Base-by-base conservation (phyloP, 441 rosid genomes). In the Bocquillonia castaneifolia region DNA sequence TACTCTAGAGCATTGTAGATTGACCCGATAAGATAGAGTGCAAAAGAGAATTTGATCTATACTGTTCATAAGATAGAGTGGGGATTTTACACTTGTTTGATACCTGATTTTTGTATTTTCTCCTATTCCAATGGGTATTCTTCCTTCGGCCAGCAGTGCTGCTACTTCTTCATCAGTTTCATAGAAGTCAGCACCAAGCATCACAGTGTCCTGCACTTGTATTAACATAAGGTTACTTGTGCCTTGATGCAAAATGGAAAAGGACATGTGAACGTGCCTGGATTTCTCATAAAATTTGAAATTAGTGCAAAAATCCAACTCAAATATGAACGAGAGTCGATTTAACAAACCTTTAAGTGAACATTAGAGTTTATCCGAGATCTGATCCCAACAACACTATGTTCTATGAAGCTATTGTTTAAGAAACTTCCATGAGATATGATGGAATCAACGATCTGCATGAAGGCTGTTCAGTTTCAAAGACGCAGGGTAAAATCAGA, bases 131-230 rank as follows among this genome's bases (percentile, higher is more conserved):
- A 83, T 20, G 6, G 98, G 89, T 37, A 84, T 90, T 75, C 79
- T 84, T 63, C 89, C 97, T 74, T 91, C 96, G 0, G 95, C 87
- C 28, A 85, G 72, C 47, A 79, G 68, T 45, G 95, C 70, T 45
- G 85, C 84, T 47, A 70, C 81, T 81, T 93, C 97, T 31, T 78
- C 83, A 15, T 86, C 96, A 31, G 98, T 91, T 77, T 91, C 96
- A 66, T 91, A 93, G 71, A 66, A 88, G 68, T 93, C 98, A 7
- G 95, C 97, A 9, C 98, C 98, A 39, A 91, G 91, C 96, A 93
- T 89, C 72, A 93, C 88, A 1, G 95, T 88, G 63, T 93, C 98
- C 96, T 93, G 79, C 71, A 78, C 52, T 52, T 70, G 22, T n/a
- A n/a, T n/a, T n/a, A n/a, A n/a, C n/a, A n/a, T n/a, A n/a, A n/a